A percentile compares a stretch with the other conserved stretches of the same genome.
Conservation (phyloP, 108 stramenopile genomes). For the Conticribra guillardii region DNA sequence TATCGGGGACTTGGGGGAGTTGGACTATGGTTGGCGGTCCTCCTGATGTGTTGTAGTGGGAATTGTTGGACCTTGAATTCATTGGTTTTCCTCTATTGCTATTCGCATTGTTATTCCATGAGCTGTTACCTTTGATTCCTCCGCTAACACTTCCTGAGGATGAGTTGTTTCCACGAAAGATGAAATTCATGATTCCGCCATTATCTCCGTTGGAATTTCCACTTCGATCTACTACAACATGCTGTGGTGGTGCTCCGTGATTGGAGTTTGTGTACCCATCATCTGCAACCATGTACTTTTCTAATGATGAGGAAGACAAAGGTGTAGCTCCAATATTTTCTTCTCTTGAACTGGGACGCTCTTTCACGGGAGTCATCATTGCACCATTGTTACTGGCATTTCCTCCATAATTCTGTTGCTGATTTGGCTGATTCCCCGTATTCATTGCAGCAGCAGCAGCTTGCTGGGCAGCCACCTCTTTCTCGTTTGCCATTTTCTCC, state of each 20-base stretch:
- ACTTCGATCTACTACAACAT: constrained; percentile 36
- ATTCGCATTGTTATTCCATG: constrained; percentile 35
- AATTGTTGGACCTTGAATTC: constrained; percentile 14
- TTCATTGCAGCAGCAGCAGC: constrained; percentile 16
- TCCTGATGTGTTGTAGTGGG: constrained; percentile 12
- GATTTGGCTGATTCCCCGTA: constrained; percentile 3
- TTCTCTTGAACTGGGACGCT: constrained; percentile 4
- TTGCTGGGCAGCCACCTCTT: constrained; percentile 54
- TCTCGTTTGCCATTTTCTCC: constrained; percentile 70
- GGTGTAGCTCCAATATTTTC: constrained; percentile 53
- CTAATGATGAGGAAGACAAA: constrained; percentile 52
- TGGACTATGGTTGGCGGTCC: constrained; percentile 87
- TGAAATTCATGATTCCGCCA: constrained; percentile 92
- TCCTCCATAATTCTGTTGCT: constrained; percentile 24
- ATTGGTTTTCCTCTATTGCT: neutral
- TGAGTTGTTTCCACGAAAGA: constrained; percentile 74
- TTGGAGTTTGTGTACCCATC: constrained; percentile 49
- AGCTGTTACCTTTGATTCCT: constrained; percentile 15
- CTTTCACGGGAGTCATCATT: constrained; percentile 40
- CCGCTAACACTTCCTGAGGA: constrained; percentile 16
- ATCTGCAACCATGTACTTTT: constrained; percentile 56
- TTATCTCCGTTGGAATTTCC: constrained; percentile 35
- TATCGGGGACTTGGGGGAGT: constrained; percentile 92
- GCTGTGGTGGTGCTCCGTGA: constrained; percentile 54
- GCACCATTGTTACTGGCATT: constrained; percentile 17